These are phyloP conservation scores for Volutella citrinella DNA, from an alignment of 2,329 filamentous ascomycete genomes.

Conservation along the genomic window DNA sequence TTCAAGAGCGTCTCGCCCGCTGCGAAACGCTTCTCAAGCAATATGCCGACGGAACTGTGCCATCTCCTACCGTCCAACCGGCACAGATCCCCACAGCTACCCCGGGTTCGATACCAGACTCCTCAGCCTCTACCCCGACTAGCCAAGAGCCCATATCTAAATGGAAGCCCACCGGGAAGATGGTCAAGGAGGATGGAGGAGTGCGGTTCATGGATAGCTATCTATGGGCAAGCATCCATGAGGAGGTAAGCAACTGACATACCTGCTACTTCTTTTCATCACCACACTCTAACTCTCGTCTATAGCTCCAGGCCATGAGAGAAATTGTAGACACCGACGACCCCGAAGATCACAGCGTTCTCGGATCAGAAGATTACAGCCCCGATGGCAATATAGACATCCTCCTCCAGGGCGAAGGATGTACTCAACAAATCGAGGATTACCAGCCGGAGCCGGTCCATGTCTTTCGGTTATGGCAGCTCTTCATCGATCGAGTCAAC, in stretches of 20 bases:
- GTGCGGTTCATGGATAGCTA: slow-evolving; percentile 57
- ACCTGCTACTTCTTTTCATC: too few relatives aligned
- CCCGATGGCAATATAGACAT: slow-evolving; percentile 53
- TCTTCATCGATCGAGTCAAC: slow-evolving; percentile 71
- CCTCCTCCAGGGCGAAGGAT: slow-evolving; percentile 42
- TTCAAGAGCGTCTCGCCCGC: slow-evolving; percentile 57
- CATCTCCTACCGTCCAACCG: slow-evolving; percentile 19
- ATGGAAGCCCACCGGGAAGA: slow-evolving; percentile 49
- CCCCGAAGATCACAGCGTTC: slow-evolving; percentile 44
- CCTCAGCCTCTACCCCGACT: slow-evolving; percentile 22
- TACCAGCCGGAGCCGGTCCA: slow-evolving; percentile 65
- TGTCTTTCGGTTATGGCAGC: slow-evolving; percentile 71
- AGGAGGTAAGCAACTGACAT: slow-evolving; percentile 46
- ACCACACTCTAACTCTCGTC: not conserved
- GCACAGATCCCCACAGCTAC: slow-evolving; percentile 15
- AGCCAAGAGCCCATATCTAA: slow-evolving; percentile 29
- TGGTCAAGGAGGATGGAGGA: slow-evolving; percentile 53
- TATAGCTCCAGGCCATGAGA: slow-evolving; percentile 55
- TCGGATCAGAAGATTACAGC: slow-evolving; percentile 47
- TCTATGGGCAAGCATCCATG: slow-evolving; percentile 51
- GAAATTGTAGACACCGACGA: slow-evolving; percentile 53
- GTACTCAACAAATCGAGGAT: slow-evolving; percentile 39
- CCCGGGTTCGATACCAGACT: slow-evolving; percentile 22
- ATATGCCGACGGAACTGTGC: slow-evolving; percentile 43
- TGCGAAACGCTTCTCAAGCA: slow-evolving; percentile 58